Evolutionary conservation across 495 filamentous ascomycete genomes (phyloP).

Genomic region (Talaromyces trachyspermus): DNA sequence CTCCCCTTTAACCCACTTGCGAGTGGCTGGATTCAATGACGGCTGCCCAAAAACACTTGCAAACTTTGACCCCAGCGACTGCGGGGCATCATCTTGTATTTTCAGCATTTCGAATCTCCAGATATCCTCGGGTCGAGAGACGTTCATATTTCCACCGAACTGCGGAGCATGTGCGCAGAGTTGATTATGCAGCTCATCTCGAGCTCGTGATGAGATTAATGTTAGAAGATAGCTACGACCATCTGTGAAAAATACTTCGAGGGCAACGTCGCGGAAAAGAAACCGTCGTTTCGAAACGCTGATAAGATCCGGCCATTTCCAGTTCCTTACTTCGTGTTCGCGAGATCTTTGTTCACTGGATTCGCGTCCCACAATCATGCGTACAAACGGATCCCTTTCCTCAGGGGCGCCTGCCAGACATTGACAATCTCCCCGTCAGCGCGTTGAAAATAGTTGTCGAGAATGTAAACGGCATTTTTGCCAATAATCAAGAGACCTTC

Average conservation of each 20-base stretch:
- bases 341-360: slow-evolving; percentile 49
- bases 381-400: slow-evolving; percentile 89
- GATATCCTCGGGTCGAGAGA: slow-evolving; percentile 56
- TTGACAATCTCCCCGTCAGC: slow-evolving; percentile 93
- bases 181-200: slow-evolving; percentile 72
- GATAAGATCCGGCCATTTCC: slow-evolving; percentile 90
- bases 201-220: slow-evolving; percentile 57
- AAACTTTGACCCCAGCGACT: slow-evolving; percentile 82
- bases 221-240: slow-evolving; percentile 91
- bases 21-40: slow-evolving; percentile 71
- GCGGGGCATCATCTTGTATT: slow-evolving; percentile 72
- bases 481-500: slow-evolving; percentile 90
- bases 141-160: slow-evolving; percentile 47
- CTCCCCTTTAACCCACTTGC: slow-evolving; percentile 86
- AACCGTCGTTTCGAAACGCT: slow-evolving; percentile 97
- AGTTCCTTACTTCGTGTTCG: slow-evolving; percentile 78
- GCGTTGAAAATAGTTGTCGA: slow-evolving; percentile 91
- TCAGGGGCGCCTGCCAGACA: slow-evolving; percentile 89
- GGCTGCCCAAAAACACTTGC: slow-evolving; percentile 84
- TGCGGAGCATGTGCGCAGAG: slow-evolving; percentile 74
- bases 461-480: slow-evolving; percentile 86
- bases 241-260: slow-evolving; percentile 95
- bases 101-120: slow-evolving; percentile 84
- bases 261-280: slow-evolving; percentile 87
- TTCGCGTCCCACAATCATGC: slow-evolving; percentile 81